phyloP scores from a whole-genome alignment of 495 filamentous ascomycete genomes.

The Aspergillus indologenus region DNA sequence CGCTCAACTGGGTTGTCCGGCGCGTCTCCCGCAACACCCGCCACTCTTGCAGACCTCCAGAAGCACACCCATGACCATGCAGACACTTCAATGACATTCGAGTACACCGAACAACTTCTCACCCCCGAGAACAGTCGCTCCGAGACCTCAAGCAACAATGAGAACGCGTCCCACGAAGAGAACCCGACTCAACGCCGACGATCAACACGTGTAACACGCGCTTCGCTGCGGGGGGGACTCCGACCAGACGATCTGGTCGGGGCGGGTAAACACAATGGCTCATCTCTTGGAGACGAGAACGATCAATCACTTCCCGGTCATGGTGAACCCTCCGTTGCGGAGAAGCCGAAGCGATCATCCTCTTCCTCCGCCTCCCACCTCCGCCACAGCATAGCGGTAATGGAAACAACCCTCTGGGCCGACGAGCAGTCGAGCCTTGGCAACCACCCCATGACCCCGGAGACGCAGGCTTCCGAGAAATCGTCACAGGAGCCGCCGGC shows the following conservation, averaged over 20 bases:
- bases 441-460: conserved; percentile 36
- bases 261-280: conserved; percentile 8
- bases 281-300: conserved; percentile 20
- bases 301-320: conserved; percentile 37
- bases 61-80: conserved; percentile 28
- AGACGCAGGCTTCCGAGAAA: conserved; percentile 38
- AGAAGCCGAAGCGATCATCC: conserved; percentile 32
- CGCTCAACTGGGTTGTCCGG: conserved; percentile 17
- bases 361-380: conserved; percentile 36
- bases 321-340: conserved; percentile 8
- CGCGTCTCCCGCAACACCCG: conserved; percentile 35
- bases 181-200: conserved; percentile 35
- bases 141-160: conserved; percentile 50
- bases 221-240: conserved; percentile 34
- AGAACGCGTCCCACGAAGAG: conserved; percentile 43
- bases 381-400: conserved; percentile 44
- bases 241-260: conserved; percentile 24
- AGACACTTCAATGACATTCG: conserved; percentile 39
- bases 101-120: conserved; percentile 44
- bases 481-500: conserved; percentile 41
- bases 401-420: conserved; percentile 41
- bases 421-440: conserved; percentile 36
- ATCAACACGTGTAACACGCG: conserved; percentile 45
- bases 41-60: conserved; percentile 32
- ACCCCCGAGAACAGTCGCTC: conserved; percentile 49